Conservation (phyloP, 441 rosid species). For the Geranium incanum region DNA sequence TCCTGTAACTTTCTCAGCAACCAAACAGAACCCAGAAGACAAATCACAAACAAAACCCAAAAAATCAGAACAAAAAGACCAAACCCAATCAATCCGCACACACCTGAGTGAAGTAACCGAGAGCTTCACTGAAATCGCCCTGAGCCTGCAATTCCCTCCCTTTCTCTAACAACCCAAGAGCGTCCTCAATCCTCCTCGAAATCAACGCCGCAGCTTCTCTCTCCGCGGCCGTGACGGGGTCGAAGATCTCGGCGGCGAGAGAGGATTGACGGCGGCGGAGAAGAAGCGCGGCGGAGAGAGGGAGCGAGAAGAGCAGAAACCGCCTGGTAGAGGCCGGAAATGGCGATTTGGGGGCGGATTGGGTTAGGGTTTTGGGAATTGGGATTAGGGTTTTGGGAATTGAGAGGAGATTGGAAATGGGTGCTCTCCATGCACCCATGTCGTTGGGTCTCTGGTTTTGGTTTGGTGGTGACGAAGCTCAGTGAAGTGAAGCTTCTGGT, state of each 20-base stretch:
- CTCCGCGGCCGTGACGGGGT: slow-evolving; percentile 33
- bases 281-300: slow-evolving; percentile 20
- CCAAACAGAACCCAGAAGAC: neutral
- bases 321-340: slow-evolving; percentile 24
- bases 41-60: neutral
- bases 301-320: slow-evolving; percentile 33
- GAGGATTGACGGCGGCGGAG: slow-evolving; percentile 16
- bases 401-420: slow-evolving; percentile 26
- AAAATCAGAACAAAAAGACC: too few species aligned
- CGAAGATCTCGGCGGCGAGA: slow-evolving; percentile 29
- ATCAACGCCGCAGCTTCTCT: slow-evolving; percentile 25
- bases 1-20: neutral
- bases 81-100: neutral
- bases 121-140: slow-evolving; percentile 45
- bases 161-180: slow-evolving; percentile 36
- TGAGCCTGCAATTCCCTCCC: slow-evolving; percentile 44
- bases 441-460: neutral
- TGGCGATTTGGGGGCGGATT: neutral
- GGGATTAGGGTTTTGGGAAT: slow-evolving; percentile 11
- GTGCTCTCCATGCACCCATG: slow-evolving; percentile 31
- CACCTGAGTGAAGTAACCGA: slow-evolving; percentile 43
- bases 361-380: slow-evolving; percentile 14
- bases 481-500: neutral
- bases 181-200: slow-evolving; percentile 36
- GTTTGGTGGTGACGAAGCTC: neutral